phyloP scores from a whole-genome alignment of 768 basidiomycete species.

The Pleurotus citrinopileatus region DNA sequence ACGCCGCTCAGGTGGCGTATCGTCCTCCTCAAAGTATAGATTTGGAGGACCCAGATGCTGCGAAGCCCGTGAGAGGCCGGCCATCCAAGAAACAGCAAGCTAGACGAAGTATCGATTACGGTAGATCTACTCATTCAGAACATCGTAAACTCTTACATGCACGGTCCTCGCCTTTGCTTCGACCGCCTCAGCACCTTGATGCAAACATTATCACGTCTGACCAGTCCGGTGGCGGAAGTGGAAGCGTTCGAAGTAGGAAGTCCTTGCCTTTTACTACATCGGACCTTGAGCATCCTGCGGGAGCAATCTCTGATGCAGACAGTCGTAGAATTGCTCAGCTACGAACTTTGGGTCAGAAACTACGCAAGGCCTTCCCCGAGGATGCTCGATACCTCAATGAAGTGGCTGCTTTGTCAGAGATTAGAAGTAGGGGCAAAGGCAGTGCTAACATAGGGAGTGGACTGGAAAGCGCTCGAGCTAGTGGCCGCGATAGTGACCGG shows the following conservation, averaged over 20 bases:
- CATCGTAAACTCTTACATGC: neutral
- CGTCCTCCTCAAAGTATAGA: neutral
- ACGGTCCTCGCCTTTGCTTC: neutral
- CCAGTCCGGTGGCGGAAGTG: neutral
- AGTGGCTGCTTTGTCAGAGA: neutral
- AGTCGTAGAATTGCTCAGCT: conserved; percentile 33
- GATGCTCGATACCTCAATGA: conserved; percentile 24
- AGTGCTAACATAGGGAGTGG: neutral
- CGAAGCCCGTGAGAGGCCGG: neutral
- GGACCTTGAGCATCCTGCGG: neutral
- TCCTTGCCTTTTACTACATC: neutral
- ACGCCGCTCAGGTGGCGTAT: neutral
- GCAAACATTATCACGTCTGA: neutral
- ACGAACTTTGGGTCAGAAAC: conserved; percentile 52
- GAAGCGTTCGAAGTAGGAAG: too few relatives aligned
- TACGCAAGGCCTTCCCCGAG: conserved; percentile 55
- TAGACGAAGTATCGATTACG: neutral
- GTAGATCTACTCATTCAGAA: neutral
- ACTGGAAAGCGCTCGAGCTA: neutral
- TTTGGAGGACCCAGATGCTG: too few relatives aligned
- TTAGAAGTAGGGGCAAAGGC: neutral
- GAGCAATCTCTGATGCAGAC: conserved; percentile 1
- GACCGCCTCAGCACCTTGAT: neutral
- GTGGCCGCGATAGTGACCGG: conserved; percentile 7
- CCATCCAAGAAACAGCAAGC: neutral